A percentile compares a stretch with the other conserved stretches of the same genome.
Conservation (phyloP, 2,329 filamentous ascomycete genomes). For the Apiospora hydei region DNA sequence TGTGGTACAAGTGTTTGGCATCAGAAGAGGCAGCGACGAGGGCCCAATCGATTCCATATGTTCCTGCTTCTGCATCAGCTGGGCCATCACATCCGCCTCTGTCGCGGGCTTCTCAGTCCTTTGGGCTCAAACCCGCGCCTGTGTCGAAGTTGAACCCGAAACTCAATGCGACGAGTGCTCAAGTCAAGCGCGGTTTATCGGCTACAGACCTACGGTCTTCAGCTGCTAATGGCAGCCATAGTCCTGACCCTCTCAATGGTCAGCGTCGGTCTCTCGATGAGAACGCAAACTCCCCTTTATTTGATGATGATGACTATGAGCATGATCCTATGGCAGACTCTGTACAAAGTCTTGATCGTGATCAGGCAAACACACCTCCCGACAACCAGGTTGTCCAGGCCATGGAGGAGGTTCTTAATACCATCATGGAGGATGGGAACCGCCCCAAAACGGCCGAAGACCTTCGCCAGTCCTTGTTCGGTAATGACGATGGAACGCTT, state of each 20-base stretch:
- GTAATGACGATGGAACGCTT: constrained; percentile 57
- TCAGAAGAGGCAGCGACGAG: constrained; percentile 75
- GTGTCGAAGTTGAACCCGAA: constrained; percentile 51
- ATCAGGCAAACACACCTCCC: constrained; percentile 66
- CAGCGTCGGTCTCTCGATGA: constrained; percentile 77
- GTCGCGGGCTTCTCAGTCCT: constrained; percentile 46
- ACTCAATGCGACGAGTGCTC: constrained; percentile 40
- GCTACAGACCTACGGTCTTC: constrained; percentile 54
- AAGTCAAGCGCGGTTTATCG: constrained; percentile 53
- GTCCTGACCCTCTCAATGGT: constrained; percentile 48
- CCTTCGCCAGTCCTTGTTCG: constrained; percentile 72
- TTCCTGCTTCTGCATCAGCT: constrained; percentile 32
- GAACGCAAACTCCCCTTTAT: constrained; percentile 62
- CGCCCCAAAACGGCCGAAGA: constrained; percentile 70
- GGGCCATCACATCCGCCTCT: constrained; percentile 38
- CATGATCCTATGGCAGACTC: constrained; percentile 75
- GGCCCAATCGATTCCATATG: constrained; percentile 30
- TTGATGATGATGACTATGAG: constrained; percentile 84
- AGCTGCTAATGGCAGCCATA: constrained; percentile 46
- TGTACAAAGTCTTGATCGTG: constrained; percentile 79
- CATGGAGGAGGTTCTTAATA: constrained; percentile 89
- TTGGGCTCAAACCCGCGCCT: constrained; percentile 53
- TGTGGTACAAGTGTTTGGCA: constrained; percentile 95
- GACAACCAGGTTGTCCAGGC: constrained; percentile 87
- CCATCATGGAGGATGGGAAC: constrained; percentile 82